Conservation (phyloP, 352 stramenopile genomes). For the Phytophthora citrophthora region DNA sequence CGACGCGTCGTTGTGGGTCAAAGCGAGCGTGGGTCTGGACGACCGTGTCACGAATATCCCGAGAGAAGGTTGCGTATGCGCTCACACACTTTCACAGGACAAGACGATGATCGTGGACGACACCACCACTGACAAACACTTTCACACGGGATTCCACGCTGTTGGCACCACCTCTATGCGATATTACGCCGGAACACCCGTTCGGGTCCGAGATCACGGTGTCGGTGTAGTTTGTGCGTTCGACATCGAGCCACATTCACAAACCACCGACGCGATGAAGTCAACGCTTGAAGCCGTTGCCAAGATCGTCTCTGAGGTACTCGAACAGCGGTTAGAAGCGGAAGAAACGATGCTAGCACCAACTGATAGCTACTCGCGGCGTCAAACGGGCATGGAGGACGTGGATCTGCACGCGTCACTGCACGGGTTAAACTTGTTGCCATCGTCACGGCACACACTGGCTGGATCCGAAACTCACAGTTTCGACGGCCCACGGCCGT, state of each 20-base stretch:
- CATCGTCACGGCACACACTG: slow-evolving; percentile 18
- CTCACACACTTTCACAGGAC: slow-evolving; percentile 45
- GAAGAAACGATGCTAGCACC: slow-evolving; percentile 20
- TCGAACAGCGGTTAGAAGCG: slow-evolving; percentile 66
- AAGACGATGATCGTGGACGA: slow-evolving; percentile 71
- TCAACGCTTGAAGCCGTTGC: slow-evolving; percentile 78
- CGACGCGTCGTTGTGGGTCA: slow-evolving; percentile 62
- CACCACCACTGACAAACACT: slow-evolving; percentile 71
- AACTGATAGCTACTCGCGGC: slow-evolving; percentile 3
- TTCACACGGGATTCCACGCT: slow-evolving; percentile 60
- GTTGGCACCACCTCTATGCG: slow-evolving; percentile 53
- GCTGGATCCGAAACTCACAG: slow-evolving; percentile 4
- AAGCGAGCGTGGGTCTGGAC: slow-evolving; percentile 72
- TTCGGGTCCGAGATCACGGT: slow-evolving; percentile 61
- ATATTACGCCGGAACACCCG: slow-evolving; percentile 69
- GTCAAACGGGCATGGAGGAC: slow-evolving; percentile 7
- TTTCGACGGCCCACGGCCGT: slow-evolving; percentile 5
- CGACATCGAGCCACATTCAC: slow-evolving; percentile 53
- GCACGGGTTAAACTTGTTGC: slow-evolving; percentile 34
- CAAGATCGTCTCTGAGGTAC: slow-evolving; percentile 83
- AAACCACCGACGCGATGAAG: slow-evolving; percentile 60
- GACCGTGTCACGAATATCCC: slow-evolving; percentile 49
- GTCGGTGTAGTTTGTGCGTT: slow-evolving; percentile 76
- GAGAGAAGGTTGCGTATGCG: slow-evolving; percentile 67
- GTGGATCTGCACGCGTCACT: slow-evolving; percentile 45